Evolutionary conservation across 495 filamentous ascomycete species (phyloP), one percentile per base, ranked within the genome.

Genomic region (Penicillium lagena): DNA sequence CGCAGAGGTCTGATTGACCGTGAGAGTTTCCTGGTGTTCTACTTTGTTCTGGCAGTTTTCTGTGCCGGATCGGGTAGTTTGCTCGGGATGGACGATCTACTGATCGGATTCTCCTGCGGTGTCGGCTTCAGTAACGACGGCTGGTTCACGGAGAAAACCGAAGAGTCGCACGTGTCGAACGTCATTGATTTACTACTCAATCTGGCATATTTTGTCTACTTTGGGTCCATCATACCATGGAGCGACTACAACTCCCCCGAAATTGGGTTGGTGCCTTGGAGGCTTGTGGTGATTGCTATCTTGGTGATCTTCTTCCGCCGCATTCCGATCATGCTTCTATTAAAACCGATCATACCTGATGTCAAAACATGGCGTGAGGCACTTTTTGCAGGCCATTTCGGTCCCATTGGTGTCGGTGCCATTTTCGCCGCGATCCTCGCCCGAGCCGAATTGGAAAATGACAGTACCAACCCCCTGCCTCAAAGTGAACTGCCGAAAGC

Each of bases 61-160:
- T 96, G 89, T 58, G 94, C 94, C 46, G 94, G 94, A 17, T 89
- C 91, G 2, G 94, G 94, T 15, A 89, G 88, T 64, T 80, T 94
- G 35, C 70, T 99, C 27, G 94, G 94, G 39, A 80, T 94, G 49
- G 94, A 99, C 64, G 94, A 99, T 58, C 70, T 99, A n/a, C 78
- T 99, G 22, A 89, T 99, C 34, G 94, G 94, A 33, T 99, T 99
- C 56, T 80, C 90, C 12, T 87, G 85, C 35, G 94, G 94, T 43
- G 91, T 97, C 17, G 94, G 93, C 17, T 99, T 99, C 72, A 95
- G 89, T 52, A 97, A 99, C 58, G 94, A 97, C 59, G 94, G 94
- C 42, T 99, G 94, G 94, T 99, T 97, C 58, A 87, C 85, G 9
- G 86, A 96, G 58, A 96, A 96, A 72, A 99, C 94, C 0, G 94